phyloP scores from a whole-genome alignment of 2,329 filamentous ascomycete species.

The Bimuria novae-zelandiae region DNA sequence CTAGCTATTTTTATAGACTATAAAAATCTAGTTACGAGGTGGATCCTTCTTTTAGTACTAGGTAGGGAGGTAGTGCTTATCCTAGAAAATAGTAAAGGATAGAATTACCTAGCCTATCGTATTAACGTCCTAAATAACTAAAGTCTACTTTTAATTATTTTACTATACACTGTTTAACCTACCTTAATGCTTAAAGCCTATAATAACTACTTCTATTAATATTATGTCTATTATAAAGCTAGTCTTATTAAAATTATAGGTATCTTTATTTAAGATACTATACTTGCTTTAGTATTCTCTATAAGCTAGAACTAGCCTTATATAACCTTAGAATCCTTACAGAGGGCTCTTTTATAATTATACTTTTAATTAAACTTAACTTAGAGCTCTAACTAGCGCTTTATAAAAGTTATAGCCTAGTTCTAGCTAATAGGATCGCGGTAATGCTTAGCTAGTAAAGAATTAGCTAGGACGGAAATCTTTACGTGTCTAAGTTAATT shows the following conservation, averaged over 20 bases:
- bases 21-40: constrained; percentile 6
- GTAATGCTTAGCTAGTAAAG: too few species aligned
- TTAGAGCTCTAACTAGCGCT: too few species aligned
- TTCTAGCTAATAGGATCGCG: too few species aligned
- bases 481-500: too few species aligned
- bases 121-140: constrained; percentile 8
- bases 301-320: too few species aligned
- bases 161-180: neutral
- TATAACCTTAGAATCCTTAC: too few species aligned
- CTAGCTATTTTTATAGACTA: constrained; percentile 10
- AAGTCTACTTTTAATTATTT: constrained; percentile 8
- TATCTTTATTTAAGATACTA: too few species aligned
- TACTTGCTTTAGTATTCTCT: too few species aligned
- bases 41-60: constrained; percentile 5
- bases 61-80: neutral
- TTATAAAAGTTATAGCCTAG: too few species aligned
- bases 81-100: constrained; percentile 10
- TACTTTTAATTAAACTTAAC: too few species aligned
- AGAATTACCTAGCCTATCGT: constrained; percentile 3
- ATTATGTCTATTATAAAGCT: constrained; percentile 2
- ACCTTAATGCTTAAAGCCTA: neutral
- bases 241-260: constrained; percentile 7
- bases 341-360: too few species aligned
- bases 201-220: neutral
- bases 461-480: too few species aligned